A percentile compares a stretch with the other conserved stretches of the same genome.
These are phyloP conservation scores for Cryptosporidium bovis DNA, from an alignment of 169 alveolate species.

Conservation along the genomic window DNA sequence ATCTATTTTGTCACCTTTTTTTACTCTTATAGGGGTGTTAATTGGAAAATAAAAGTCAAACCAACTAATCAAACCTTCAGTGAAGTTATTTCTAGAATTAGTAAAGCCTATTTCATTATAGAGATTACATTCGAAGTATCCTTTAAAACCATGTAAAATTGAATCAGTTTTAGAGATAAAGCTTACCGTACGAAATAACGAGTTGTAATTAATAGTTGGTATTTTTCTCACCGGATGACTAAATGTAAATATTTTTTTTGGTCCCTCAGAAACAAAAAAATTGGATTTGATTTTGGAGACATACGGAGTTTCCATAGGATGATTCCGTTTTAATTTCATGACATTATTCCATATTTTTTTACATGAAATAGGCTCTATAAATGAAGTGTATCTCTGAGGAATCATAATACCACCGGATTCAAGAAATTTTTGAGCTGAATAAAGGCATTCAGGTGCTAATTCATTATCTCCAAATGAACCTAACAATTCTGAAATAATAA, in stretches of 20 bases:
- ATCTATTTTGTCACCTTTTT: constrained; percentile 66
- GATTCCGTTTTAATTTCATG: neutral
- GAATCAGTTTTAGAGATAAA: constrained; percentile 63
- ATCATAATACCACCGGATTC: constrained; percentile 82
- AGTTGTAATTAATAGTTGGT: neutral
- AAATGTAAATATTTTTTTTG: constrained; percentile 79
- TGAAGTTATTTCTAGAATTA: constrained; percentile 80
- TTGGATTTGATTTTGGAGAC: constrained; percentile 77
- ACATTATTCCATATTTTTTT: constrained; percentile 80
- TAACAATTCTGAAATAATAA: constrained; percentile 84
- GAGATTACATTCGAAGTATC: constrained; percentile 81
- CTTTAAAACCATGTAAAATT: constrained; percentile 84
- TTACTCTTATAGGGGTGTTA: constrained; percentile 77
- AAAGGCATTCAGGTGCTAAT: constrained; percentile 87
- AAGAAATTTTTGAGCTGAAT: constrained; percentile 79
- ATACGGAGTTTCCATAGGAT: constrained; percentile 79
- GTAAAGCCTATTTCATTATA: constrained; percentile 79
- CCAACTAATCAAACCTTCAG: constrained; percentile 84
- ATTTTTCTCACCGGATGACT: constrained; percentile 76
- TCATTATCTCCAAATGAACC: constrained; percentile 91
- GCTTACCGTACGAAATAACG: constrained; percentile 10
- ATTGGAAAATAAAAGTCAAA: constrained; percentile 87
- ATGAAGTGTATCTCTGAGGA: constrained; percentile 81
- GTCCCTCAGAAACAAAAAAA: constrained; percentile 76
- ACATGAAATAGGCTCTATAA: constrained; percentile 82